phyloP scores from a whole-genome alignment of 2,329 filamentous ascomycete species.

The Nakataea oryzae region DNA sequence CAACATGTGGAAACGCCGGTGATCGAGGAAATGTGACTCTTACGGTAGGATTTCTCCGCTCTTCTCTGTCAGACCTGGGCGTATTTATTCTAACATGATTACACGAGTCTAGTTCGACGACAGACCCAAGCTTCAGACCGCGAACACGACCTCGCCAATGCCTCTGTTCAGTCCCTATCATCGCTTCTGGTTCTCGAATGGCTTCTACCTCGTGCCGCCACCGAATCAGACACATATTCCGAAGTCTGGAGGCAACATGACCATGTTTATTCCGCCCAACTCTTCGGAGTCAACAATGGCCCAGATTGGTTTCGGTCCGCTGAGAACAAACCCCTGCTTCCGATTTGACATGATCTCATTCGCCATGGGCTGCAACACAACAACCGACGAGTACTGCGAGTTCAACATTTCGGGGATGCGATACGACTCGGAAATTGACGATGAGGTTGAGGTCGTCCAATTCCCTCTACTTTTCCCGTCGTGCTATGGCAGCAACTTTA shows the following conservation, averaged over 20 bases:
- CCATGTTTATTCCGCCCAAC: slow-evolving; percentile 1
- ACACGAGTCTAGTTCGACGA: slow-evolving; percentile 12
- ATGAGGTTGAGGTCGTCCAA: slow-evolving; percentile 12
- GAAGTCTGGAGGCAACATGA: slow-evolving; percentile 13
- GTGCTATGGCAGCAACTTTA: background rate
- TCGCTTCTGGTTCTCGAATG: slow-evolving; percentile 22
- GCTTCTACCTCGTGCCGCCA: slow-evolving; percentile 20
- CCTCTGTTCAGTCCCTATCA: slow-evolving; percentile 13
- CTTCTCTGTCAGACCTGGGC: background rate
- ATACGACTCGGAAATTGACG: background rate
- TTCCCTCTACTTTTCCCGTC: background rate
- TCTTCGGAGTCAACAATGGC: slow-evolving; percentile 9
- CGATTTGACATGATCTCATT: slow-evolving; percentile 26
- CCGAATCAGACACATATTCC: slow-evolving; percentile 9
- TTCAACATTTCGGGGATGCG: slow-evolving; percentile 25
- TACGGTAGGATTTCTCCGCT: slow-evolving; percentile 5
- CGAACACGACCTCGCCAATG: slow-evolving; percentile 4
- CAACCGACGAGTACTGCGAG: slow-evolving; percentile 15
- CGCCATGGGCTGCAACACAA: slow-evolving; percentile 27
- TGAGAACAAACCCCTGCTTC: slow-evolving; percentile 14
- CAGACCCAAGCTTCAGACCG: slow-evolving; percentile 1
- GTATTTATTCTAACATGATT: background rate
- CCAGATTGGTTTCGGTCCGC: slow-evolving; percentile 14
- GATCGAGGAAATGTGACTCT: slow-evolving; percentile 7
- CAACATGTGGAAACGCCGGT: slow-evolving; percentile 5